Evolutionary conservation across 2,329 filamentous ascomycete species (phyloP).

Genomic region (Diaporthe sp.): DNA sequence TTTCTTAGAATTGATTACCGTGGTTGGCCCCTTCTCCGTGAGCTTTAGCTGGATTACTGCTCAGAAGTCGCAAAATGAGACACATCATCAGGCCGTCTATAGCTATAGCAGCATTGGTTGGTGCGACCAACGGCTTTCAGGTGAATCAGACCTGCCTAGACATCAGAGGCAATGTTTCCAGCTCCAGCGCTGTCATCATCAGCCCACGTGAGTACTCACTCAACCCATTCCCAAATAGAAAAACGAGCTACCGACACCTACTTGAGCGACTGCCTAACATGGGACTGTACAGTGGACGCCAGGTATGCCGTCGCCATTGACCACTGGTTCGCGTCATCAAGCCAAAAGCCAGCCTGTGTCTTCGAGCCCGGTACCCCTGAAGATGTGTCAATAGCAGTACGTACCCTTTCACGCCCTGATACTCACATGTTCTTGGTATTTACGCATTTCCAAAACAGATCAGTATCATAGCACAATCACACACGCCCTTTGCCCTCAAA

Average conservation of each 20-base stretch:
- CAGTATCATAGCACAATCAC: slow-evolving; percentile 40
- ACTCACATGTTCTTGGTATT: neutral
- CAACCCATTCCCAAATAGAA: no score
- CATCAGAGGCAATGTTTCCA: slow-evolving; percentile 23
- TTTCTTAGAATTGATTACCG: neutral
- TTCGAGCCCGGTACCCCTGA: slow-evolving; percentile 44
- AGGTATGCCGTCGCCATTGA: slow-evolving; percentile 38
- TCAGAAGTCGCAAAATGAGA: neutral
- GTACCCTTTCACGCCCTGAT: neutral
- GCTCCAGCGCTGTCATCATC: slow-evolving; percentile 3
- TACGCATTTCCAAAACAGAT: slow-evolving; percentile 31
- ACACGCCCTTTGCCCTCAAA: slow-evolving; percentile 46
- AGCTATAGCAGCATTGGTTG: neutral
- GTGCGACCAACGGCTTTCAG: neutral
- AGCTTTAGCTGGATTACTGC: neutral
- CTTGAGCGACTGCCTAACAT: no score
- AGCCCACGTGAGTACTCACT: neutral
- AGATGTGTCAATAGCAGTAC: slow-evolving; percentile 47
- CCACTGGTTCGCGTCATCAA: slow-evolving; percentile 50
- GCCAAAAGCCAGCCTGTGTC: slow-evolving; percentile 47
- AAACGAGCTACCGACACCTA: accelerated
- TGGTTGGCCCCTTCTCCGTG: neutral
- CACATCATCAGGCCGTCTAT: neutral
- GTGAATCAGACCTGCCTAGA: slow-evolving; percentile 12
- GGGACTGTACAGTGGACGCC: neutral